These are phyloP conservation scores for Trichoderma sp. DNA, from an alignment of 2,329 filamentous ascomycete species.

Conservation along the genomic window DNA sequence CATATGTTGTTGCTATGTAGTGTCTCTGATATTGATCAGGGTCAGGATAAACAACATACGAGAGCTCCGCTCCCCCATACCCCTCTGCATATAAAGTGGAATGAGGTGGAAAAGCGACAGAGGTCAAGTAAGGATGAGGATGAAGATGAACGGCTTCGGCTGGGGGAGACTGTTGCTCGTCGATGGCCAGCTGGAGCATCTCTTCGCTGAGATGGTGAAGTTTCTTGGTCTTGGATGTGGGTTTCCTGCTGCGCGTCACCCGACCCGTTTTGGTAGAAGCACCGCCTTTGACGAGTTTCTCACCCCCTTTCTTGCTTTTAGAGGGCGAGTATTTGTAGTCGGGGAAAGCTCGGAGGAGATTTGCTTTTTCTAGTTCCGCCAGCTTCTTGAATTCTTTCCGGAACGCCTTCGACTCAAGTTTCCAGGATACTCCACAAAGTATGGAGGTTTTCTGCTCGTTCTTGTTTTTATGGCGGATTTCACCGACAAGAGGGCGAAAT, in stretches of 20 bases:
- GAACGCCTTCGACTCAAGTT: slow-evolving; percentile 71
- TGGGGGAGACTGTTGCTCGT: neutral
- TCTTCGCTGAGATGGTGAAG: neutral
- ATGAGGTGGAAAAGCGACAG: neutral
- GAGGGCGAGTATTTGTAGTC: slow-evolving; percentile 90
- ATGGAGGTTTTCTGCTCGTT: slow-evolving; percentile 93
- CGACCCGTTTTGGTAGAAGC: neutral
- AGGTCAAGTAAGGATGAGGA: neutral
- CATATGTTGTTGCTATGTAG: neutral
- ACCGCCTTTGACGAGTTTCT: neutral
- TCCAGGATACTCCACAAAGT: slow-evolving; percentile 86
- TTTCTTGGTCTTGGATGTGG: neutral
- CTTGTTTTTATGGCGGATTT: too few relatives aligned
- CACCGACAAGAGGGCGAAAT: slow-evolving; percentile 58
- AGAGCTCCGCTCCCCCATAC: too few relatives aligned
- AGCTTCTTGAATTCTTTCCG: slow-evolving; percentile 75
- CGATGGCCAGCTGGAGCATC: neutral
- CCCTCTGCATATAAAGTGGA: neutral
- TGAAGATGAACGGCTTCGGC: neutral
- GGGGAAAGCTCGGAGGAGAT: slow-evolving; percentile 83
- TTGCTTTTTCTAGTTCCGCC: slow-evolving; percentile 71
- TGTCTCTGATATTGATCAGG: neutral
- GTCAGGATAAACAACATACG: neutral
- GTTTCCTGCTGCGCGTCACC: neutral
- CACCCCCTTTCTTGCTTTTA: slow-evolving; percentile 52